Conservation (phyloP, 176 grass and related monocot species). For the Lolium rigidum region DNA sequence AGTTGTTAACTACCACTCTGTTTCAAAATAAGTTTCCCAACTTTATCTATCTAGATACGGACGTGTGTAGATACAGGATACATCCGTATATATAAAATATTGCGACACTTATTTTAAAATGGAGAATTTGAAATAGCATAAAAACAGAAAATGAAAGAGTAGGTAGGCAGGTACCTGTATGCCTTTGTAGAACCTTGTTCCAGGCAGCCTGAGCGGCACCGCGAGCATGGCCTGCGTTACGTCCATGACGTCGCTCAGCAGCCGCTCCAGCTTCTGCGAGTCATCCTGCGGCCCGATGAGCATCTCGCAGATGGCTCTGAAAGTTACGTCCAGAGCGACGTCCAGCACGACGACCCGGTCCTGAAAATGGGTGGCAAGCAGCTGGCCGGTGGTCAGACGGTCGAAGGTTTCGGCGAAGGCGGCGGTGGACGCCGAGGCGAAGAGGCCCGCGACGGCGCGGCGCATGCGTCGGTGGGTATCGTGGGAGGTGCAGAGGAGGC, state of each 20-base stretch:
- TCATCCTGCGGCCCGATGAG: constrained; percentile 54
- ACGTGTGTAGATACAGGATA: no score
- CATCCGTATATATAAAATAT: no score
- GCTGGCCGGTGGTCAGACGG: constrained; percentile 31
- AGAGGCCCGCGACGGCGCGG: constrained; percentile 62
- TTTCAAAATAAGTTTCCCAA: no score
- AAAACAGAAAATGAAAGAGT: neutral
- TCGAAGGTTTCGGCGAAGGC: constrained; percentile 55
- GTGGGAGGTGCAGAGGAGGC: constrained; percentile 78
- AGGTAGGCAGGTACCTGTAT: constrained; percentile 44
- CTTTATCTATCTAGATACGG: no score
- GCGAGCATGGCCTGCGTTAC: constrained; percentile 85
- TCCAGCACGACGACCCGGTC: constrained; percentile 55
- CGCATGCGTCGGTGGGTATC: constrained; percentile 55
- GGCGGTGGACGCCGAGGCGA: constrained; percentile 49
- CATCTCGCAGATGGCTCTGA: constrained; percentile 85
- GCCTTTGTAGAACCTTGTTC: constrained; percentile 71
- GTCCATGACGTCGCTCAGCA: constrained; percentile 67
- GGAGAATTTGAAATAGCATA: no score
- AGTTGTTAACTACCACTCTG: no score
- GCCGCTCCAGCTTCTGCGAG: constrained; percentile 24
- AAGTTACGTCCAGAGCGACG: constrained; percentile 66
- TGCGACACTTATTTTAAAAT: no score
- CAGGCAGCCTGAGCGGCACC: constrained; percentile 67
- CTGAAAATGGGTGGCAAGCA: neutral